A percentile compares a stretch with the other conserved stretches of the same genome.
phyloP scores from a whole-genome alignment of 225 moss, liverwort and hornwort genomes.

The Lunularia cruciata region DNA sequence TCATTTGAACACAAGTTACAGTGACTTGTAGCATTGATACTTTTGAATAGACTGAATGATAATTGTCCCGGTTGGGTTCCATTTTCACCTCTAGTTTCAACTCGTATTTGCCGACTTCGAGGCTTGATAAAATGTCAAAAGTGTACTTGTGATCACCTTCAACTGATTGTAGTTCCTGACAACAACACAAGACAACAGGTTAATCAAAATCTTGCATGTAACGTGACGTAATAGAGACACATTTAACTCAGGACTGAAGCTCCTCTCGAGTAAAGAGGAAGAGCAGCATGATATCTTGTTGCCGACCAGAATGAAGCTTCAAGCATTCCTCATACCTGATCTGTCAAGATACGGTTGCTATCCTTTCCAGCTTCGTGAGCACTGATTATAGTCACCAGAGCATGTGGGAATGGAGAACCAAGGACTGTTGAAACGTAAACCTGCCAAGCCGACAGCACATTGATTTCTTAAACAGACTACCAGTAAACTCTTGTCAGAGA shows the following conservation, averaged over 20 bases:
- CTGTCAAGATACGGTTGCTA: slow-evolving; percentile 35
- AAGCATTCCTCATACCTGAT: too few relatives aligned
- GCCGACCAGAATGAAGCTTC: too few relatives aligned
- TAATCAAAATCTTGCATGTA: not conserved
- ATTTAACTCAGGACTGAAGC: too few relatives aligned
- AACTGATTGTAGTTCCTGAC: slow-evolving; percentile 49
- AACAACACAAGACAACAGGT: not conserved
- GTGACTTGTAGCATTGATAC: too few relatives aligned
- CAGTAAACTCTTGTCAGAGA: too few relatives aligned
- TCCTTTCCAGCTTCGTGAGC: slow-evolving; percentile 51
- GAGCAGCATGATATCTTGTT: too few relatives aligned
- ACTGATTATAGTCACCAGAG: slow-evolving; percentile 62
- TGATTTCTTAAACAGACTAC: not conserved
- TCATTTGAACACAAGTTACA: too few relatives aligned
- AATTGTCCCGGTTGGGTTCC: too few relatives aligned
- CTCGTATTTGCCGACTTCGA: slow-evolving; percentile 66
- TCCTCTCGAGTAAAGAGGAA: too few relatives aligned
- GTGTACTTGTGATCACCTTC: slow-evolving; percentile 54
- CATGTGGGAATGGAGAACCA: slow-evolving; percentile 49
- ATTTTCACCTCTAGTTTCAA: slow-evolving; percentile 52
- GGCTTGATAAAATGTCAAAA: slow-evolving; percentile 41
- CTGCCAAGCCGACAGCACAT: slow-evolving; percentile 35
- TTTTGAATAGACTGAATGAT: too few relatives aligned
- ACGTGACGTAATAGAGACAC: too few relatives aligned
- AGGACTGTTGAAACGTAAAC: slow-evolving; percentile 53